Conservation (phyloP, 2,329 filamentous ascomycete species). For the Xylariaceae sp. region DNA sequence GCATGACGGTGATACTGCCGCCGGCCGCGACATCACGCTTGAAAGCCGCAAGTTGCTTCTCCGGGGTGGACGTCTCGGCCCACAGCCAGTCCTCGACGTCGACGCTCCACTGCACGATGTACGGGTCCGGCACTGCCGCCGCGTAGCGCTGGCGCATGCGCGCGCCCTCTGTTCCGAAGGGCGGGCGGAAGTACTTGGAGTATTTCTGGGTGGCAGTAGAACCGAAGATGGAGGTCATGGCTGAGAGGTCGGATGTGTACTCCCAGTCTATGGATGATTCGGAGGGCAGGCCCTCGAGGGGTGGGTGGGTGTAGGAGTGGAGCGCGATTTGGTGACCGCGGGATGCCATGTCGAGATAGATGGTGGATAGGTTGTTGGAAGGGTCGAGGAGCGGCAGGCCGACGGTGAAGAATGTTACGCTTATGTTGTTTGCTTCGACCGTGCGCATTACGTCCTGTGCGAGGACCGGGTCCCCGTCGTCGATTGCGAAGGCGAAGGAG, state of each 20-base stretch:
- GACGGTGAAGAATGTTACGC: slow-evolving; percentile 69
- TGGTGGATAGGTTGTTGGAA: slow-evolving; percentile 56
- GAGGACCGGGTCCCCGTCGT: slow-evolving; percentile 59
- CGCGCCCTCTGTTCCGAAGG: slow-evolving; percentile 65
- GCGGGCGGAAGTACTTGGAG: slow-evolving; percentile 60
- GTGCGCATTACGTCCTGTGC: slow-evolving; percentile 59
- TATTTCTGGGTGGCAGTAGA: slow-evolving; percentile 18
- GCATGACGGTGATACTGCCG: slow-evolving; percentile 63
- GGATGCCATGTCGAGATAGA: slow-evolving; percentile 60
- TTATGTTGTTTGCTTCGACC: slow-evolving; percentile 56
- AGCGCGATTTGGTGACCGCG: slow-evolving; percentile 65
- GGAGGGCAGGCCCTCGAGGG: slow-evolving; percentile 55
- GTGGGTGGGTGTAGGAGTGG: slow-evolving; percentile 67
- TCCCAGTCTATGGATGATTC: slow-evolving; percentile 58
- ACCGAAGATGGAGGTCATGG: slow-evolving; percentile 39
- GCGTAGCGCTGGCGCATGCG: slow-evolving; percentile 62
- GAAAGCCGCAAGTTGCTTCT: slow-evolving; percentile 65
- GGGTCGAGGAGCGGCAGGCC: slow-evolving; percentile 57
- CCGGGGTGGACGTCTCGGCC: slow-evolving; percentile 57
- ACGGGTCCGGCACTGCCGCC: slow-evolving; percentile 47
- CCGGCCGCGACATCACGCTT: slow-evolving; percentile 58
- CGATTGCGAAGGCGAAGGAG: slow-evolving; percentile 69
- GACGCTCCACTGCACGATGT: slow-evolving; percentile 65
- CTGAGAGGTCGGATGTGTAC: slow-evolving; percentile 52
- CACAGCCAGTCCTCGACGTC: slow-evolving; percentile 70